These are phyloP conservation scores for Rhypophila decipiens DNA, from an alignment of 495 filamentous ascomycete genomes.

Conservation along the genomic window DNA sequence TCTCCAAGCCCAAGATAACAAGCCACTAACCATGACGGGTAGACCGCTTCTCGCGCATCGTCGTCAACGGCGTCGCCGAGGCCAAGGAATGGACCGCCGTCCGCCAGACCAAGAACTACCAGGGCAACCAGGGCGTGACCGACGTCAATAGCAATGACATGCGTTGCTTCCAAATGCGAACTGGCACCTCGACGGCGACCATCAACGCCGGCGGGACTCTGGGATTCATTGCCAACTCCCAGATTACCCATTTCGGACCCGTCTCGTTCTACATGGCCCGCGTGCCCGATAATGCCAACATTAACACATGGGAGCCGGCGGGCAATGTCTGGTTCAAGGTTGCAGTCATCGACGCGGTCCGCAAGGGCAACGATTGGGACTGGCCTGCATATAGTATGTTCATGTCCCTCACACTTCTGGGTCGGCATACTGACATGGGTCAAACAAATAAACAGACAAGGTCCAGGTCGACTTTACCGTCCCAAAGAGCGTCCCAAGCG, in stretches of 20 bases:
- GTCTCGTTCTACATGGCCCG: conserved; percentile 43
- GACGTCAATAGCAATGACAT: conserved; percentile 34
- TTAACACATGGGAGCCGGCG: conserved; percentile 34
- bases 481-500: conserved; percentile 32
- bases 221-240: conserved; percentile 32
- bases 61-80: conserved; percentile 24
- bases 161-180: conserved; percentile 33
- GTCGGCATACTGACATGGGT: neutral
- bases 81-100: conserved; percentile 34
- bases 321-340: conserved; percentile 44
- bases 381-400: conserved; percentile 32
- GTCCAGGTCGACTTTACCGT: conserved; percentile 26
- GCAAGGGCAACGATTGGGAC: neutral
- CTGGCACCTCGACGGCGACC: conserved; percentile 21
- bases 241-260: conserved; percentile 38
- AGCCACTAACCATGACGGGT: neutral
- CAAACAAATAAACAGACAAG: conserved; percentile 4
- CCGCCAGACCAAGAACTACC: conserved; percentile 41
- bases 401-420: neutral
- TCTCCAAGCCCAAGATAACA: neutral
- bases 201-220: conserved; percentile 32
- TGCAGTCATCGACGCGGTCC: conserved; percentile 1
- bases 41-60: conserved; percentile 29
- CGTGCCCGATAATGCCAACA: conserved; percentile 26
- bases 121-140: conserved; percentile 34